phyloP scores from a whole-genome alignment of 75 land plant genomes.

The Selaginella tamariscina region DNA sequence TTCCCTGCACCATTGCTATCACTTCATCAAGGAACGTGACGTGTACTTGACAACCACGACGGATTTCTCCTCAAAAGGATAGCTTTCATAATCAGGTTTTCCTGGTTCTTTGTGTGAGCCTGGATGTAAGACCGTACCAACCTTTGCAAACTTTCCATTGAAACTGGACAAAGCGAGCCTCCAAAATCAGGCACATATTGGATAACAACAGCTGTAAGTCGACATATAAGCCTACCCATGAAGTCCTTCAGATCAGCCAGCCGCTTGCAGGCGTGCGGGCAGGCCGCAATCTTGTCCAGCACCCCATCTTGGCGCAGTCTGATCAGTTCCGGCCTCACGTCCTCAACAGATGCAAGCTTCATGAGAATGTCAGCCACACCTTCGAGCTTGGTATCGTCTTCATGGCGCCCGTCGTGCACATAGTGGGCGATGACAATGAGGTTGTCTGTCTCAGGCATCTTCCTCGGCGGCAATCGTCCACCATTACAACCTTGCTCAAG shows the following conservation, averaged over 20 bases:
- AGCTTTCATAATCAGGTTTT: neutral
- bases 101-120: neutral
- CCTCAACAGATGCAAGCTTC: neutral
- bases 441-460: neutral
- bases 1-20: constrained; percentile 68
- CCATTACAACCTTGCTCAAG: neutral
- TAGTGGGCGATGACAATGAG: neutral
- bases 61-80: neutral
- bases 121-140: constrained; percentile 18
- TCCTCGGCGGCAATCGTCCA: neutral
- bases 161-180: constrained; percentile 75
- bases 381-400: neutral
- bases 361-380: neutral
- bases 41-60: constrained; percentile 21
- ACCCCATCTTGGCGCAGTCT: neutral
- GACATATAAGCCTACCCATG: constrained; percentile 58
- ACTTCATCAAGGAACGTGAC: constrained; percentile 85
- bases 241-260: constrained; percentile 23
- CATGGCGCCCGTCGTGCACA: neutral
- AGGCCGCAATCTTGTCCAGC: neutral
- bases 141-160: constrained; percentile 96
- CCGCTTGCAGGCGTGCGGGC: neutral
- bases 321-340: neutral
- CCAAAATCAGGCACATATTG: constrained; percentile 89
- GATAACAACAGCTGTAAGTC: constrained; percentile 67